Conservation (phyloP, 257 asterid genomes). For the Ilex asprella region DNA sequence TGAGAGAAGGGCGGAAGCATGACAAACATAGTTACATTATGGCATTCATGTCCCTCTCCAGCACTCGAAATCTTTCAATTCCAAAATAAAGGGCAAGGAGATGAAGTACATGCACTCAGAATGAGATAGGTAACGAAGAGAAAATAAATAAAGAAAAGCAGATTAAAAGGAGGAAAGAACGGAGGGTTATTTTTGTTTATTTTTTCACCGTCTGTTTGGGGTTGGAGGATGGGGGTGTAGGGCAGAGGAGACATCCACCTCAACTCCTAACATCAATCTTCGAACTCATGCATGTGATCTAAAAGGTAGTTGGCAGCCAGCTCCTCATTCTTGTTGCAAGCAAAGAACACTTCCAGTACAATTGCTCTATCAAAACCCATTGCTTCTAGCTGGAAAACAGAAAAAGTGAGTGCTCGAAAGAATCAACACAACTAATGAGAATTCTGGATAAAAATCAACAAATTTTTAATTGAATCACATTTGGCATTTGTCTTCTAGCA, state of each 20-base stretch:
- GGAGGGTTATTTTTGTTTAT: neutral
- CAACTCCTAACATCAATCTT: slow-evolving; percentile 33
- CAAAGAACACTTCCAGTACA: slow-evolving; percentile 70
- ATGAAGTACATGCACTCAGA: neutral
- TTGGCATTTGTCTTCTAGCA: no score
- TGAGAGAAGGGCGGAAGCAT: no score
- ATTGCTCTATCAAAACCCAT: slow-evolving; percentile 81
- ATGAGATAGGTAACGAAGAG: neutral
- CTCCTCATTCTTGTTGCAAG: slow-evolving; percentile 93
- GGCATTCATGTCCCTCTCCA: neutral
- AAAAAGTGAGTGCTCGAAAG: no score
- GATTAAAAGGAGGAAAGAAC: neutral
- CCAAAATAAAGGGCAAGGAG: neutral
- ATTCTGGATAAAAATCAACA: no score
- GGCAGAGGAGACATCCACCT: no score
- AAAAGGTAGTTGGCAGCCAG: slow-evolving; percentile 87
- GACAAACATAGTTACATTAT: no score
- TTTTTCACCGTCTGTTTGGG: no score
- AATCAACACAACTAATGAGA: no score
- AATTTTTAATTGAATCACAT: no score
- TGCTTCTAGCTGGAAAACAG: slow-evolving; percentile 62
- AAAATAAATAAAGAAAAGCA: neutral
- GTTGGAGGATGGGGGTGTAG: no score
- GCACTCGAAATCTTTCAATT: neutral
- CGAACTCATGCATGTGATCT: slow-evolving; percentile 80